phyloP scores from a whole-genome alignment of 257 asterid genomes.

The Solanum habrochaites region DNA sequence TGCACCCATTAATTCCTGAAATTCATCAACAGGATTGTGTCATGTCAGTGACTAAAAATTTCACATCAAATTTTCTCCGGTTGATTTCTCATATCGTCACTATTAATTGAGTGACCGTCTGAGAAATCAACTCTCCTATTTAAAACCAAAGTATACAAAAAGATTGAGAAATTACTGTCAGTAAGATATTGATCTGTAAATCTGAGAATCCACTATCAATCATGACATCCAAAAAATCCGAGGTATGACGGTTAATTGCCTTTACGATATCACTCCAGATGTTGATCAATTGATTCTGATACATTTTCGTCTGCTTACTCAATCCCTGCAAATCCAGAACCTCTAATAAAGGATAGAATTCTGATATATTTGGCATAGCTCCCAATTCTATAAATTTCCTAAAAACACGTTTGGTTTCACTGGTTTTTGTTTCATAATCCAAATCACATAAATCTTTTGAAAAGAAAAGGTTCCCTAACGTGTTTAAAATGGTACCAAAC shows the following conservation, averaged over 20 bases:
- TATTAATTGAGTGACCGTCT: too few relatives aligned
- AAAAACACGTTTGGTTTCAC: constrained; percentile 4
- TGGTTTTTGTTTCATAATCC: constrained; percentile 2
- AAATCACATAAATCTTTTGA: constrained; percentile 11
- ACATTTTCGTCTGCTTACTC: background rate
- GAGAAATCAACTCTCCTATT: background rate
- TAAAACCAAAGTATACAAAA: background rate
- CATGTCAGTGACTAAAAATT: background rate
- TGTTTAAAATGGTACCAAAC: constrained; percentile 21
- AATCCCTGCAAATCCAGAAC: constrained; percentile 34
- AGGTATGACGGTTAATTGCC: background rate
- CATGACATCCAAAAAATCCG: constrained; percentile 20
- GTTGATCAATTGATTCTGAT: background rate
- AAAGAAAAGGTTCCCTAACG: constrained; percentile 14
- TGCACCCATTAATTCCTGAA: constrained; percentile 19
- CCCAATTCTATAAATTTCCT: constrained; percentile 3
- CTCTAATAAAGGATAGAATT: constrained; percentile 22
- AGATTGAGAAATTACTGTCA: constrained; percentile 5
- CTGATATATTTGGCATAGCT: constrained; percentile 18
- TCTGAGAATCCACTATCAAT: constrained; percentile 13
- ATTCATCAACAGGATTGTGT: background rate
- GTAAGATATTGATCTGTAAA: constrained; percentile 21
- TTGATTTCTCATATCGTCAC: too few relatives aligned
- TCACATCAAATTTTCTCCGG: background rate
- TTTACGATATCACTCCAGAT: constrained; percentile 19